Percentiles rank a stretch among this genome's conserved stretches.
phyloP scores from a whole-genome alignment of 176 grass and related monocot genomes.

The Oryza australiensis region DNA sequence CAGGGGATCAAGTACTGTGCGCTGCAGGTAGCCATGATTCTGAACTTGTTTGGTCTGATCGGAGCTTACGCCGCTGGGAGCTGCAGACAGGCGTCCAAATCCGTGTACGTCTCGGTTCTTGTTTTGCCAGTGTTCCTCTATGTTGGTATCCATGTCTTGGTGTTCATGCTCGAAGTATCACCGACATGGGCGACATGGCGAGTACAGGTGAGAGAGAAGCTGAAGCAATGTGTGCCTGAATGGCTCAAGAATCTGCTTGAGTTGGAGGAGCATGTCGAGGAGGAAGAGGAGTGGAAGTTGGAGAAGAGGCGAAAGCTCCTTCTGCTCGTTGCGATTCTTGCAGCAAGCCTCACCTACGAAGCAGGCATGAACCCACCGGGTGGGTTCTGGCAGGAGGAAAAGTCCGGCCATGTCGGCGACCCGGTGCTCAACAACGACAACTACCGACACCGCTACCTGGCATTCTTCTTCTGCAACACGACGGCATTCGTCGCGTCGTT shows the following conservation, averaged over 20 bases:
- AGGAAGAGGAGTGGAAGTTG: background rate
- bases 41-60: constrained; percentile 47
- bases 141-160: constrained; percentile 27
- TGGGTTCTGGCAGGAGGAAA: constrained; percentile 45
- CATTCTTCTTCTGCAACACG: constrained; percentile 56
- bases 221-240: background rate
- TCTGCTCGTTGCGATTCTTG: constrained; percentile 38
- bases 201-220: background rate
- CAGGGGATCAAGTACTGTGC: constrained; percentile 45
- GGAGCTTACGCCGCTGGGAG: constrained; percentile 49
- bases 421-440: constrained; percentile 42
- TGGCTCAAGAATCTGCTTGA: constrained; percentile 33
- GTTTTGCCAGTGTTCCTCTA: constrained; percentile 32
- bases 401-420: background rate
- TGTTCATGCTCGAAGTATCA: constrained; percentile 36
- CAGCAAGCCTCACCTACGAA: constrained; percentile 49
- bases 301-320: constrained; percentile 47
- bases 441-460: constrained; percentile 36
- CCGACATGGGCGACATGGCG: background rate
- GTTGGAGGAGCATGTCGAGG: background rate
- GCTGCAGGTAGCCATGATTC: constrained; percentile 45
- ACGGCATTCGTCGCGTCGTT: constrained; percentile 44
- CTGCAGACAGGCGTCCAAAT: constrained; percentile 30
- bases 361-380: constrained; percentile 46
- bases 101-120: constrained; percentile 40